These are phyloP conservation scores for Lyophyllum shimeji DNA, from an alignment of 768 basidiomycete species.

Conservation along the genomic window DNA sequence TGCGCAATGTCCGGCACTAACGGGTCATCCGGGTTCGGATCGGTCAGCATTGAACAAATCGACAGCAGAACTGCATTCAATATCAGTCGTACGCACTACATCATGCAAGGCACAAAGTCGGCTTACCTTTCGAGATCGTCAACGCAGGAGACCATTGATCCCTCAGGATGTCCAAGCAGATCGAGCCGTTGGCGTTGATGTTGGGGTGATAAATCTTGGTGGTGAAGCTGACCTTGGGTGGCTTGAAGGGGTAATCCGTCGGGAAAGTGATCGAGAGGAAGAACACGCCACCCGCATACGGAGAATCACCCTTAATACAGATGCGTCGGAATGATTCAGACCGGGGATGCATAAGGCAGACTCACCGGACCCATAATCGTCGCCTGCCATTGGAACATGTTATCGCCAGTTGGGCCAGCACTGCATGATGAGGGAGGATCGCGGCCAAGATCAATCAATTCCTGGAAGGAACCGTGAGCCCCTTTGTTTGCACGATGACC, in stretches of 20 bases:
- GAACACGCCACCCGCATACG: conserved; percentile 98
- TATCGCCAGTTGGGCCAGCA: conserved; percentile 95
- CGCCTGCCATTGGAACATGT: conserved; percentile 99
- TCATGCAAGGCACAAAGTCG: neutral
- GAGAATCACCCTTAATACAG: conserved; percentile 80
- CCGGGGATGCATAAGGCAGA: conserved; percentile 15
- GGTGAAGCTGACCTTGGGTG: conserved; percentile 99
- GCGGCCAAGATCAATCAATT: conserved; percentile 98
- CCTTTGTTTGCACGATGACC: conserved; percentile 12
- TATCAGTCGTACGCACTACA: conserved; percentile 4
- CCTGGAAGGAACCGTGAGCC: conserved; percentile 50
- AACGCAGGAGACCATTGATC: conserved; percentile 99
- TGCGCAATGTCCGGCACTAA: conserved; percentile 98
- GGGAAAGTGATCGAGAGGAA: conserved; percentile 95
- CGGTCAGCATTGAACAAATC: conserved; percentile 99
- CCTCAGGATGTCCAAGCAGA: conserved; percentile 96
- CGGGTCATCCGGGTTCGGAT: conserved; percentile 99
- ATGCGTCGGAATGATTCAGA: conserved; percentile 26
- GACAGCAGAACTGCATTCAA: conserved; percentile 76
- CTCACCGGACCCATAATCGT: conserved; percentile 99
- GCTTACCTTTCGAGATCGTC: conserved; percentile 96
- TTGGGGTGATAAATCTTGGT: conserved; percentile 99
- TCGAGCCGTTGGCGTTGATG: conserved; percentile 99
- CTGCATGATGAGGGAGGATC: conserved; percentile 99
- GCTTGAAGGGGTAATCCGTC: conserved; percentile 99